Conservation (phyloP, 2,329 filamentous ascomycete species). For the Parafenestella ontariensis region DNA sequence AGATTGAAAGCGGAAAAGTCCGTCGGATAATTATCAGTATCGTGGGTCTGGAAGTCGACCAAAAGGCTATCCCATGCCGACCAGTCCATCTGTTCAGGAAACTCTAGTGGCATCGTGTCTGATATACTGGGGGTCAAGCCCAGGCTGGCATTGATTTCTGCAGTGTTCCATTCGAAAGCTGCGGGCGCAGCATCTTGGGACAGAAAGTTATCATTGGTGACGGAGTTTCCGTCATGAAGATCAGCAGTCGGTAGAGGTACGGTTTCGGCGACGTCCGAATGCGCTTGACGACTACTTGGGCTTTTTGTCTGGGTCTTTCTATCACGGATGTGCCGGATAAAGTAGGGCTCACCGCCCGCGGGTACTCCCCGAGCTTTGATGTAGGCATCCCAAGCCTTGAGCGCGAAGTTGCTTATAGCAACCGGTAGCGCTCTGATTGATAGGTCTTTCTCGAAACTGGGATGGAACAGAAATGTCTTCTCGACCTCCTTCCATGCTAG, state of each 20-base stretch:
- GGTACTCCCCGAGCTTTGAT: slow-evolving; percentile 12
- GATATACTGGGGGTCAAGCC: slow-evolving; percentile 7
- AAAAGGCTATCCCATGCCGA: slow-evolving; percentile 37
- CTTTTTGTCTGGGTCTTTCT: slow-evolving; percentile 7
- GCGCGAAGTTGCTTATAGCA: slow-evolving; percentile 52
- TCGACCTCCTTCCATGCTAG: slow-evolving; percentile 57
- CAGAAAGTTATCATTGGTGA: background rate
- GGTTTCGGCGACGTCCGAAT: background rate
- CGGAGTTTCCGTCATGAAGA: background rate
- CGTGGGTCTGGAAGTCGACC: slow-evolving; percentile 27
- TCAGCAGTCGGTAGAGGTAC: background rate
- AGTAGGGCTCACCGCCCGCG: slow-evolving; percentile 24
- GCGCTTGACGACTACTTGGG: background rate
- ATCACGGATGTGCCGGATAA: slow-evolving; percentile 28
- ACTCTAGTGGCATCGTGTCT: slow-evolving; percentile 9
- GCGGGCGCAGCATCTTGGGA: slow-evolving; percentile 1
- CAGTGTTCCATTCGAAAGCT: slow-evolving; percentile 20
- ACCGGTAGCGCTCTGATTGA: slow-evolving; percentile 51
- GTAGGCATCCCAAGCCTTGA: slow-evolving; percentile 55
- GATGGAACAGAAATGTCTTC: slow-evolving; percentile 53
- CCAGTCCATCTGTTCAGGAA: slow-evolving; percentile 38
- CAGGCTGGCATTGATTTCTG: slow-evolving; percentile 15
- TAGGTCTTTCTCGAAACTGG: slow-evolving; percentile 46
- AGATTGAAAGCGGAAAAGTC: slow-evolving; percentile 2
- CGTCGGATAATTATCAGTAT: background rate